These are phyloP conservation scores for Cyclotella kingstonii DNA, from an alignment of 108 stramenopile genomes.

Conservation along the genomic window DNA sequence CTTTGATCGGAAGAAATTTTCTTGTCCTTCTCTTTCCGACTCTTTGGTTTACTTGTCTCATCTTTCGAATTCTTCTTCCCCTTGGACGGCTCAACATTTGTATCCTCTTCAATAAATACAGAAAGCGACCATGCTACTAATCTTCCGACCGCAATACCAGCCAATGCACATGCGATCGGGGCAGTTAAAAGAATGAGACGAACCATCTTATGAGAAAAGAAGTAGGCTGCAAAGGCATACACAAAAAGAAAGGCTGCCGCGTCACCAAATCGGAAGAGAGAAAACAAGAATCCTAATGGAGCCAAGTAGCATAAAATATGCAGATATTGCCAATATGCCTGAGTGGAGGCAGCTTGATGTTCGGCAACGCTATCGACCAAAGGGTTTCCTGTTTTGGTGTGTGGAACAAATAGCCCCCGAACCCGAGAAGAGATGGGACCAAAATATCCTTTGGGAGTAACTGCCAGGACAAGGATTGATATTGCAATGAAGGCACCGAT, in stretches of 20 bases:
- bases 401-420: constrained; percentile 86
- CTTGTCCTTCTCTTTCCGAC: constrained; percentile 54
- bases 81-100: constrained; percentile 4
- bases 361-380: constrained; percentile 93
- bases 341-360: constrained; percentile 93
- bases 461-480: constrained; percentile 42
- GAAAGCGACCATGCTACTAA: constrained; percentile 72
- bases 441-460: constrained; percentile 93
- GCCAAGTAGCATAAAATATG: constrained; percentile 91
- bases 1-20: constrained; percentile 28
- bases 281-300: constrained; percentile 91
- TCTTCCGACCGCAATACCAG: constrained; percentile 85
- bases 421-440: constrained; percentile 83
- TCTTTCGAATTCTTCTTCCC: constrained; percentile 12
- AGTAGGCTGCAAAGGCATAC: constrained; percentile 91
- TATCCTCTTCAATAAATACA: constrained; percentile 53
- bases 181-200: constrained; percentile 94
- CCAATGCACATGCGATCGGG: constrained; percentile 87
- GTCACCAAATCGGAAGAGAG: constrained; percentile 77
- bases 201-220: constrained; percentile 97
- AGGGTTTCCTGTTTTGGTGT: constrained; percentile 92
- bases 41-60: constrained; percentile 20
- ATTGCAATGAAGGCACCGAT: constrained; percentile 44
- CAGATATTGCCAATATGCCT: constrained; percentile 97
- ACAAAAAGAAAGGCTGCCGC: constrained; percentile 83